phyloP scores from a whole-genome alignment of 768 basidiomycete genomes.

The Solioccasus polychromus region DNA sequence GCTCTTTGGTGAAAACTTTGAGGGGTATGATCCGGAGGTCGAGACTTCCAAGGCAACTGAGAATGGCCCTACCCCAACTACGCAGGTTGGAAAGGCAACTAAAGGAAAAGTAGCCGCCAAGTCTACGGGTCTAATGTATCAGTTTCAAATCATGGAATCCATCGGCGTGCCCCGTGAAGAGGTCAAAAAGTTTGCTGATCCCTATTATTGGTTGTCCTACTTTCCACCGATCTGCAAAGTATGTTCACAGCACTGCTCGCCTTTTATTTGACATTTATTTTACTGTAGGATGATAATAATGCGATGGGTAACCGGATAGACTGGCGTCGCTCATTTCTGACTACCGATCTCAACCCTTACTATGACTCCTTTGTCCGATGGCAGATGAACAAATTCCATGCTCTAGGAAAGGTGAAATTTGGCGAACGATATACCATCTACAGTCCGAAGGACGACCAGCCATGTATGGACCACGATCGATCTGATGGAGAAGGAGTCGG shows the following conservation, averaged over 20 bases:
- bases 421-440: constrained; percentile 98
- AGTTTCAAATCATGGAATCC: constrained; percentile 98
- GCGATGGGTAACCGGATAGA: constrained; percentile 93
- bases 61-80: constrained; percentile 38
- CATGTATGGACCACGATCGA: constrained; percentile 99
- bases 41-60: constrained; percentile 39
- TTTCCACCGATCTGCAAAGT: constrained; percentile 96
- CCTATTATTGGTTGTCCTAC: constrained; percentile 87
- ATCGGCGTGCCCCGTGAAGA: constrained; percentile 85
- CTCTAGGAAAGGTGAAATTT: constrained; percentile 91
- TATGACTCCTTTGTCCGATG: constrained; percentile 97
- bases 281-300: constrained; percentile 62
- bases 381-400: constrained; percentile 93
- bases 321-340: constrained; percentile 94
- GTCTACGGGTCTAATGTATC: constrained; percentile 90
- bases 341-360: constrained; percentile 94
- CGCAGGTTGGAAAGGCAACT: constrained; percentile 78
- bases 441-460: constrained; percentile 97
- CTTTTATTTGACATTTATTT: not conserved
- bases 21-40: constrained; percentile 47
- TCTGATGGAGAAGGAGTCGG: constrained; percentile 91
- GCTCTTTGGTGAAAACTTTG: constrained; percentile 89
- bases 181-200: constrained; percentile 96
- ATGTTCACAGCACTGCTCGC: constrained; percentile 23
- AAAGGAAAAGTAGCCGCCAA: constrained; percentile 95